Evolutionary conservation across 1,284 basidiomycete species (phyloP), one percentile per base, ranked within the genome.

Genomic region (Trichosporon sp.): DNA sequence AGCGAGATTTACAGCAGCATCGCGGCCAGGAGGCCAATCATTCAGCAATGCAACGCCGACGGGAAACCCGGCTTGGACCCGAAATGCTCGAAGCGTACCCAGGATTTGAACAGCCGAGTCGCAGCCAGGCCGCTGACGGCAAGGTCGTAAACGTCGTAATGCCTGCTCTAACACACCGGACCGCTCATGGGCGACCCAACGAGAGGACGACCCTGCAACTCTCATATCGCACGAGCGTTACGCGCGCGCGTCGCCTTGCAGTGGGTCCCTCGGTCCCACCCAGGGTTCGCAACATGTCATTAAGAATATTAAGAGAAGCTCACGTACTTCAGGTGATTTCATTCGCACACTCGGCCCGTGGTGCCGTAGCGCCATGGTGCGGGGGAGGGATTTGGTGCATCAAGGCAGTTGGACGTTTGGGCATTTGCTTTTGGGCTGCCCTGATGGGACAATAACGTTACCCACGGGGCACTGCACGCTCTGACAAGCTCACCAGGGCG

Each of bases 181-280:
- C 43, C 14, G 43, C 43, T 11, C 43, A 46, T 46, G 43, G 43
- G 43, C 4, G 43, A 46, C 43, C 16, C 16, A 11, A n/a, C 16
- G 43, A 46, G 14, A 40, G 16, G 16, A 5, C 7, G 11, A 21
- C 51, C 51, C 51, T 54, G 51, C 51, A 54, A 54, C 51, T 54
- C 8, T 54, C 51, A 54, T 54, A 26, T 54, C 51, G 51, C 51
- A 19, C 51, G 21, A 54, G 51, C 51, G 51, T 54, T 19, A 54
- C 51, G 19, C 19, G 51, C 51, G 19, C 19, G 10, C 51, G 51
- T 10, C n/a, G 51, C 51, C 51, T 26, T 54, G 19, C 14, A 54
- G 51, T 54, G 51, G 51, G 51, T 54, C 51, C 4, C 21, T 26
- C 51, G 51, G 51, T 26, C 19, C 3, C 51, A 21, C 4, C 51